Evolutionary conservation across 768 basidiomycete species (phyloP), one percentile per base, ranked within the genome.

Genomic region (Gloeopeniophorella convolvens): DNA sequence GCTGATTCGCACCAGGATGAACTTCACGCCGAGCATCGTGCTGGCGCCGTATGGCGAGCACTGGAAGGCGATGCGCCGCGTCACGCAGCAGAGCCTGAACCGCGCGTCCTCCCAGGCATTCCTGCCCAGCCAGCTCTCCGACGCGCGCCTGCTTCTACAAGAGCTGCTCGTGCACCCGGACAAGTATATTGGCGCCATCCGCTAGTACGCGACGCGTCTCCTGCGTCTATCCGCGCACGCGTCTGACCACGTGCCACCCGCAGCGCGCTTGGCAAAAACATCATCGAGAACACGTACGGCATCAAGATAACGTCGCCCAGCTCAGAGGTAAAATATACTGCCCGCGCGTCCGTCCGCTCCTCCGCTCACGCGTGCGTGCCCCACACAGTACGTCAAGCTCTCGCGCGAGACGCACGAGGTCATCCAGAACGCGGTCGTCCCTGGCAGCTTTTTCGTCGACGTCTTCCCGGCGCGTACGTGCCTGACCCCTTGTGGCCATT

Each of bases 361-460:
- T n/a, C 15, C 26, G 13, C 39, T 46, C 15, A 50, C 20, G 18
- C n/a, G 11, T 36, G 3, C 33, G 28, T 35, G 5, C 37, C 18
- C 13, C 37, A 39, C n/a, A 1, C 10, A 53, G 54, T 56, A 46
- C 28, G 54, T 56, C 5, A 56, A 56, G 31, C 45, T 56, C 16
- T 56, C 54, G 15, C 50, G 54, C 1, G 54, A 56, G 24, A 56
- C 54, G 4, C 54, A 56, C 41, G 54, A 56, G 26, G 54, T 56
- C 18, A 56, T 56, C 21, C 54, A 56, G 34, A 56, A 56, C 36
- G 54, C 54, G 44, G 55, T 54, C 37, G 23, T 54, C 21, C 55
- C 55, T 42, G 55, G 55, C 20, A 55, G 53, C 37, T 56, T 56
- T 46, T 49, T 56, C 4, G 55, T 56, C 6, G 55, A 56, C 37